A percentile compares a stretch with the other conserved stretches of the same genome.
phyloP scores from a whole-genome alignment of 768 basidiomycete genomes.

The Pluteus cervinus region DNA sequence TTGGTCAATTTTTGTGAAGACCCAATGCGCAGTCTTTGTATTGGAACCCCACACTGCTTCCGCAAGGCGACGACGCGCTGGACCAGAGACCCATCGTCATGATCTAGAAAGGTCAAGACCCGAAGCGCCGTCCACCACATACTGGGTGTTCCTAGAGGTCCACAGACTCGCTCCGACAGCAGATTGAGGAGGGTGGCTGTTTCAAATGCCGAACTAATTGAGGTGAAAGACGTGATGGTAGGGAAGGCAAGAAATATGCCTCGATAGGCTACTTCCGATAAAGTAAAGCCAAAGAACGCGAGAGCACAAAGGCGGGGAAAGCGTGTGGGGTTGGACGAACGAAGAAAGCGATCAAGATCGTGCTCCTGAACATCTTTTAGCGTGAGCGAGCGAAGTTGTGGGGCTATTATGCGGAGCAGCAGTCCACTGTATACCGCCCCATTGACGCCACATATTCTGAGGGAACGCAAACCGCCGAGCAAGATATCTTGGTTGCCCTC shows the following conservation, averaged over 20 bases:
- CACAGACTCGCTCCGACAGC: no score
- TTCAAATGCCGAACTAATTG: constrained; percentile 14
- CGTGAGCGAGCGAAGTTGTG: constrained; percentile 30
- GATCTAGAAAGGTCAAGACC: background rate
- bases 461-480: constrained; percentile 30
- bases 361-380: constrained; percentile 35
- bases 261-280: constrained; percentile 23
- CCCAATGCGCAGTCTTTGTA: no score
- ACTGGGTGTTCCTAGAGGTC: no score
- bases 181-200: constrained; percentile 21
- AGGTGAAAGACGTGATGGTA: constrained; percentile 25
- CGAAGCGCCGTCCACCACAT: no score
- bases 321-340: constrained; percentile 13
- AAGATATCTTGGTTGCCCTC: constrained; percentile 17
- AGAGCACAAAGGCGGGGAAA: constrained; percentile 31
- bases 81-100: no score
- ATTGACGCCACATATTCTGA: constrained; percentile 34
- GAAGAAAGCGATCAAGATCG: constrained; percentile 36
- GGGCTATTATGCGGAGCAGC: constrained; percentile 32
- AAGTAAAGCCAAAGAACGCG: constrained; percentile 35
- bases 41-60: no score
- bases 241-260: constrained; percentile 27
- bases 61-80: no score
- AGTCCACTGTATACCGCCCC: constrained; percentile 32
- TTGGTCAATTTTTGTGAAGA: no score